These are phyloP conservation scores for Codiaeum variegatum DNA, from an alignment of 441 rosid genomes.

Conservation along the genomic window DNA sequence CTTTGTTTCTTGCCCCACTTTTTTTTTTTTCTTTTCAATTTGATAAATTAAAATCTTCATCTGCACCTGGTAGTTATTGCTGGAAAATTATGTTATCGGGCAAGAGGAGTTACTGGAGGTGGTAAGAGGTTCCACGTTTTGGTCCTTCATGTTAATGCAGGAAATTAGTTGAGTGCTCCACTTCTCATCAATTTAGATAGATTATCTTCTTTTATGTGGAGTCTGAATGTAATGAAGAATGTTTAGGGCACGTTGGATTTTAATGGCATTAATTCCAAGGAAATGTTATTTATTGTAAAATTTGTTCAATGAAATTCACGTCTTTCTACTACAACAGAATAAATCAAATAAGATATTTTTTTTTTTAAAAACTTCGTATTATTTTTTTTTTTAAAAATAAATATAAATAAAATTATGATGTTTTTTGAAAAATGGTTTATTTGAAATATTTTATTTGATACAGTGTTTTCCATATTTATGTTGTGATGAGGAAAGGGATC, in stretches of 20 bases:
- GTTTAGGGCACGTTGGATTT: constrained; percentile 18
- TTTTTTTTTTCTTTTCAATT: too few relatives aligned
- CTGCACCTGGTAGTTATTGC: constrained; percentile 72
- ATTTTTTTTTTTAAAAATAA: too few relatives aligned
- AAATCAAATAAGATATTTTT: too few relatives aligned
- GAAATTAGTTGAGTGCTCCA: constrained; percentile 18
- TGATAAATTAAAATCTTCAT: constrained; percentile 37
- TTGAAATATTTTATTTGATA: too few relatives aligned
- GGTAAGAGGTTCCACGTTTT: constrained; percentile 47
- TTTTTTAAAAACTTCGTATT: too few relatives aligned
- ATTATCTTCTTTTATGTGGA: constrained; percentile 13
- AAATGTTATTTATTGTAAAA: constrained; percentile 27
- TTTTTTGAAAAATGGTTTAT: too few relatives aligned
- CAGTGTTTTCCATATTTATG: too few relatives aligned
- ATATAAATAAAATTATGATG: too few relatives aligned
- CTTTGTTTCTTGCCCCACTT: constrained; percentile 21
- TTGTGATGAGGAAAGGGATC: too few relatives aligned
- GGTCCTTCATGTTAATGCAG: constrained; percentile 23
- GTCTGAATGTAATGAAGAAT: constrained; percentile 21
- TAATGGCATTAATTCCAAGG: constrained; percentile 16
- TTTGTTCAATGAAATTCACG: constrained; percentile 23
- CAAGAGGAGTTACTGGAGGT: constrained; percentile 79
- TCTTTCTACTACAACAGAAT: background rate
- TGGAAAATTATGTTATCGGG: constrained; percentile 31
- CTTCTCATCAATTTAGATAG: constrained; percentile 23